Base-by-base conservation (phyloP, 2,329 filamentous ascomycete species). In the Epichloe glyceriae region DNA sequence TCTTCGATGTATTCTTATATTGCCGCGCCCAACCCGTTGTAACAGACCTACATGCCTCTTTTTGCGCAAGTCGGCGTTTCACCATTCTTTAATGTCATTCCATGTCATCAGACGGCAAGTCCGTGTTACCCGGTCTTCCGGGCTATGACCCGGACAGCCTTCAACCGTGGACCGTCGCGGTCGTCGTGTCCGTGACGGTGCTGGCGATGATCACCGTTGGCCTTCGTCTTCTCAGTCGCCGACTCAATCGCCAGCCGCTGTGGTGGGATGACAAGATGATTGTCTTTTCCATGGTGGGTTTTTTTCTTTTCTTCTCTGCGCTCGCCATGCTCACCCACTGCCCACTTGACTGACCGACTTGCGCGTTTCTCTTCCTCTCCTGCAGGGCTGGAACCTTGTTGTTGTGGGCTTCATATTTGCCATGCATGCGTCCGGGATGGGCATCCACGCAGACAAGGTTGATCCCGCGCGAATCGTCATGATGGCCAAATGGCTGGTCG, bases 191-290 rank as follows among this genome's bases (percentile, higher is more conserved):
- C 3, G 61, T 73, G 53, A 73, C 70, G 4, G 60, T 64, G n/a
- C 58, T 74, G 40, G 66, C 71, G 2, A 54, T 68, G 8, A 30
- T 67, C 1, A 56, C 62, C 5, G 68, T 74, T 7, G 57, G 49
- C 14, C 59, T 74, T 22, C 65, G 72, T 8, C 45, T 75, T 6
- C 37, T 67, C 12, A 69, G 69, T 51, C 68, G 72, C 5, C 63
- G 62, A 41, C 55, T 72, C 46, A 70, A 69, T 48, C 62, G 57
- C 10, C 70, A 72, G 49, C 53, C 58, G 47, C 55, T 74, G 8
- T 73, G 71, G 71, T 72, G 70, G 71, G 72, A 75, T 61, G 72
- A 75, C 57, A 72, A 65, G 55, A 67, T 73, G 62, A 71, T 74
- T 49, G 53, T 74, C 2, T 73, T 69, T 51, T 73, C 72, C 14